A percentile compares a stretch with the other conserved stretches of the same genome.
Evolutionary conservation across 2,329 filamentous ascomycete species (phyloP).

Genomic region (Chaetoscypha palmicola): DNA sequence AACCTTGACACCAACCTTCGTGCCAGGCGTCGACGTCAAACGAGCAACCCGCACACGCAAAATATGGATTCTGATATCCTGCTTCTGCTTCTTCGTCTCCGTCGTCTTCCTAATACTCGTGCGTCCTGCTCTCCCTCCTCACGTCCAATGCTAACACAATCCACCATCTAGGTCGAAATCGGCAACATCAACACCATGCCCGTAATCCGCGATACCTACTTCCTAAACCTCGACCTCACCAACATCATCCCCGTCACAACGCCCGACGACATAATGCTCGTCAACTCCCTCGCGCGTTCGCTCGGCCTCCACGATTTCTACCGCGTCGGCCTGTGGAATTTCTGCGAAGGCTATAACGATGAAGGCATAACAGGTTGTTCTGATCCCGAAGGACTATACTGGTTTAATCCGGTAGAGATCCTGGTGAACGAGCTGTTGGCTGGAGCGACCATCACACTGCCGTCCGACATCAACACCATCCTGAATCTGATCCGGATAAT

Average conservation of each 20-base stretch:
- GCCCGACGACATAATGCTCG: slow-evolving; percentile 54
- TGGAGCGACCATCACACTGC: slow-evolving; percentile 76
- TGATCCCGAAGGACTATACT: slow-evolving; percentile 62
- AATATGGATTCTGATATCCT: slow-evolving; percentile 52
- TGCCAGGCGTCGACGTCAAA: slow-evolving; percentile 33
- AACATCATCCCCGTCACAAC: slow-evolving; percentile 47
- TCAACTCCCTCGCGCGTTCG: slow-evolving; percentile 81
- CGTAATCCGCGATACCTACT: slow-evolving; percentile 66
- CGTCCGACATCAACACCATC: slow-evolving; percentile 64
- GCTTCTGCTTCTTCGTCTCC: slow-evolving; percentile 64
- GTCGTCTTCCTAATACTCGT: slow-evolving; percentile 76
- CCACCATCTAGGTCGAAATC: slow-evolving; percentile 34
- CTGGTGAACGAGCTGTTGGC: slow-evolving; percentile 72
- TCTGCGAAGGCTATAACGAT: slow-evolving; percentile 76
- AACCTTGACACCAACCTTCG: slow-evolving; percentile 19
- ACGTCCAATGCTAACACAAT: neutral
- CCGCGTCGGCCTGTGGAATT: slow-evolving; percentile 85
- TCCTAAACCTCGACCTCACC: slow-evolving; percentile 76
- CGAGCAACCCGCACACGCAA: slow-evolving; percentile 45
- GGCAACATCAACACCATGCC: slow-evolving; percentile 61
- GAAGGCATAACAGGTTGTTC: slow-evolving; percentile 74
- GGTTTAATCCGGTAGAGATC: slow-evolving; percentile 86
- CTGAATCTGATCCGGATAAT: slow-evolving; percentile 67
- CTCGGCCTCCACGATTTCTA: slow-evolving; percentile 92
- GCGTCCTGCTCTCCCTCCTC: slow-evolving; percentile 16